Evolutionary conservation across 2,329 filamentous ascomycete genomes (phyloP).

Genomic region (Beauveria pseudobassiana): DNA sequence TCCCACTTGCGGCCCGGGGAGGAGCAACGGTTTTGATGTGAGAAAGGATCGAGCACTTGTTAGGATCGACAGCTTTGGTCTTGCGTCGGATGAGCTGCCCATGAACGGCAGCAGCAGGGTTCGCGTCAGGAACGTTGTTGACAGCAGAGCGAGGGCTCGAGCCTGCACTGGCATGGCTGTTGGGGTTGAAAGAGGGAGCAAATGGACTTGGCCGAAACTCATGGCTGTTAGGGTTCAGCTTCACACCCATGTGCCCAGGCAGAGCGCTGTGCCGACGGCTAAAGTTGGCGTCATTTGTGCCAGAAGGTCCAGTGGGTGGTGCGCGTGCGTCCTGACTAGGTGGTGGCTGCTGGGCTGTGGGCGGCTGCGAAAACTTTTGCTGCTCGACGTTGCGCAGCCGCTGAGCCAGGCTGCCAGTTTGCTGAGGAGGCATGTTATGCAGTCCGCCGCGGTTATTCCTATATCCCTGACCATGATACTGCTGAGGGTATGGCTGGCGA

Average conservation of each 20-base stretch:
- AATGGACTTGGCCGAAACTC: slow-evolving; percentile 85
- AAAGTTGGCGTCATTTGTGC: slow-evolving; percentile 44
- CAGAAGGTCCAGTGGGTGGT: slow-evolving; percentile 67
- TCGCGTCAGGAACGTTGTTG: slow-evolving; percentile 37
- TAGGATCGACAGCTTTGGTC: slow-evolving; percentile 61
- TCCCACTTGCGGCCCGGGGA: slow-evolving; percentile 55
- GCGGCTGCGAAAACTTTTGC: slow-evolving; percentile 40
- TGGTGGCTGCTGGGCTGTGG: slow-evolving; percentile 39
- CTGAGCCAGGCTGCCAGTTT: slow-evolving; percentile 39
- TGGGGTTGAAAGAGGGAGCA: slow-evolving; percentile 75
- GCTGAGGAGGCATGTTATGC: slow-evolving; percentile 34
- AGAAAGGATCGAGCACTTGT: slow-evolving; percentile 53
- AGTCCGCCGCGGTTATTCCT: slow-evolving; percentile 39
- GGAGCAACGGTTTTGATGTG: slow-evolving; percentile 48
- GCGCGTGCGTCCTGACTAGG: slow-evolving; percentile 58
- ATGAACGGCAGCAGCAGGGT: slow-evolving; percentile 20
- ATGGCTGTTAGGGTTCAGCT: slow-evolving; percentile 57
- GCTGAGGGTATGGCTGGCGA: slow-evolving; percentile 42
- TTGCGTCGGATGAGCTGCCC: slow-evolving; percentile 60
- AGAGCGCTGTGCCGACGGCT: slow-evolving; percentile 44
- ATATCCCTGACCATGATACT: slow-evolving; percentile 39
- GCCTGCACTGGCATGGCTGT: slow-evolving; percentile 51
- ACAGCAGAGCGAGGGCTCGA: slow-evolving; percentile 64
- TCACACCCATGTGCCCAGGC: slow-evolving; percentile 44
- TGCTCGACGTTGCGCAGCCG: slow-evolving; percentile 46